A percentile compares a stretch with the other conserved stretches of the same genome.
Evolutionary conservation across 495 filamentous ascomycete species (phyloP).

Genomic region (Neurospora intermedia): DNA sequence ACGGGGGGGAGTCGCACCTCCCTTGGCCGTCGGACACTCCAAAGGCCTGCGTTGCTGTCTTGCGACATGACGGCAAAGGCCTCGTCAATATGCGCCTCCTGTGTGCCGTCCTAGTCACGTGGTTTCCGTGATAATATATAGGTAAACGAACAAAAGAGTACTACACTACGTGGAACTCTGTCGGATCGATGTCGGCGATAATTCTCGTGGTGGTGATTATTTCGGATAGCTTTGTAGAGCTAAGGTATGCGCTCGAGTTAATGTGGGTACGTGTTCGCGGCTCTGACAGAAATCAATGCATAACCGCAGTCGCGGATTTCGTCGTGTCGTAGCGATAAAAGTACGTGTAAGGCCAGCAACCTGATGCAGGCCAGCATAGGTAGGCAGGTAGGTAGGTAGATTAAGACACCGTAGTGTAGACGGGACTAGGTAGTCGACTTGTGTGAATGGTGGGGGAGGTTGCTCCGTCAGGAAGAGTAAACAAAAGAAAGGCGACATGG

Average conservation of each 20-base stretch:
- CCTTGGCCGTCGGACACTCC: slow-evolving; percentile 62
- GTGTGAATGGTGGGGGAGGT: not conserved
- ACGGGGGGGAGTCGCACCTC: slow-evolving; percentile 42
- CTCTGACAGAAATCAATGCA: not conserved
- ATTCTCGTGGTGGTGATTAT: not conserved
- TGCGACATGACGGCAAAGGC: slow-evolving; percentile 51
- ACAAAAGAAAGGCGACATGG: not conserved
- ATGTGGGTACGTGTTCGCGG: not conserved
- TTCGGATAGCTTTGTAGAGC: not conserved
- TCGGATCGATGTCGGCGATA: not conserved
- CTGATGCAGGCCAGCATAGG: not conserved
- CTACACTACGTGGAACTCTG: not conserved
- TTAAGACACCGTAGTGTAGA: too few relatives aligned
- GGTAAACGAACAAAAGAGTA: not conserved
- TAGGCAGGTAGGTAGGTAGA: too few relatives aligned
- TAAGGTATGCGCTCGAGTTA: not conserved
- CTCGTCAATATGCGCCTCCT: not conserved
- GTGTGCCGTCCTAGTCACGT: not conserved
- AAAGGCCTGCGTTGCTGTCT: slow-evolving; percentile 49
- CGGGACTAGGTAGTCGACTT: too few relatives aligned
- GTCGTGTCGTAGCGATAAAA: not conserved
- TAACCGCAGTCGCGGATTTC: not conserved
- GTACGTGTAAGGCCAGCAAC: not conserved
- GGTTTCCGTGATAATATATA: not conserved
- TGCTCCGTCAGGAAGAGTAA: not conserved